phyloP scores from a whole-genome alignment of 805 yeast genomes.

The Zygoascus bituminiphila region DNA sequence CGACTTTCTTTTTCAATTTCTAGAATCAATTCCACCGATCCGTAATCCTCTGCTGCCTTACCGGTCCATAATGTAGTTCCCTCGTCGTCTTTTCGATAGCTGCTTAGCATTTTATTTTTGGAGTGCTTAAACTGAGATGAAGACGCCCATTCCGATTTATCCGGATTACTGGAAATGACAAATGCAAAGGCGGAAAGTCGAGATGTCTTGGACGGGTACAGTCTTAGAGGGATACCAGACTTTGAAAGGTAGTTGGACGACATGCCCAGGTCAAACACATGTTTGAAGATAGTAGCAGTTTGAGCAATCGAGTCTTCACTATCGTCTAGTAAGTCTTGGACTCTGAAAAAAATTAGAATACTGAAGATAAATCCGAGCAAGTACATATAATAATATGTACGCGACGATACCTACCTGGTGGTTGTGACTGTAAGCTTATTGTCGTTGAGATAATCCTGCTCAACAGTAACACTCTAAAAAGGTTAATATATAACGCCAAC shows the following conservation, averaged over 20 bases:
- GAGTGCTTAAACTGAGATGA: not conserved
- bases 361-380: no score
- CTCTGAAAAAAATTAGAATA: no score
- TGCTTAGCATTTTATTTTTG: not conserved
- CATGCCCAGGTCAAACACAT: constrained; percentile 10
- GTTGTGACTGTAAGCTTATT: not conserved
- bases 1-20: not conserved
- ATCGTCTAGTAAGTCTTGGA: not conserved
- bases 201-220: constrained; percentile 9
- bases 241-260: constrained; percentile 9
- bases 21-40: not conserved
- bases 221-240: constrained; percentile 15
- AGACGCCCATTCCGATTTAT: not conserved
- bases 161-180: constrained; percentile 11
- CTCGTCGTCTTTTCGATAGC: not conserved
- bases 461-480: not conserved
- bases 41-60: not conserved
- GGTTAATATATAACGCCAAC: not conserved
- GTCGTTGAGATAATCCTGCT: constrained; percentile 1
- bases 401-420: not conserved
- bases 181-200: constrained; percentile 13
- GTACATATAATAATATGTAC: no score
- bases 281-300: constrained; percentile 9
- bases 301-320: not conserved
- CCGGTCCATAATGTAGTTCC: not conserved